These are phyloP conservation scores for Somion occarium DNA, from an alignment of 1,284 basidiomycete species.

Conservation along the genomic window DNA sequence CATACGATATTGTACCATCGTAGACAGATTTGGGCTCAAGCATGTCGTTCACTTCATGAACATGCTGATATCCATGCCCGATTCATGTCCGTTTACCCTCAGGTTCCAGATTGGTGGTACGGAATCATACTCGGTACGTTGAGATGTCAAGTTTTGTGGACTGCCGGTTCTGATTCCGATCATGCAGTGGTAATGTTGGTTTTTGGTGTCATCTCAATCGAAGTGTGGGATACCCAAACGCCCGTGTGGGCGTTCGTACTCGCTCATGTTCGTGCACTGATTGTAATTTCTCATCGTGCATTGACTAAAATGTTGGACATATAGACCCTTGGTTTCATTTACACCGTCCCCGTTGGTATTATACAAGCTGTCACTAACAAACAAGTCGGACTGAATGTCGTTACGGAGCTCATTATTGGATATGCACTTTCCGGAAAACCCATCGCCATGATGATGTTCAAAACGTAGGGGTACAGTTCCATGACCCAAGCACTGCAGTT, in stretches of 20 bases:
- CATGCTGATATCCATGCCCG: conserved; percentile 85
- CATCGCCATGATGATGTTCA: conserved; percentile 62
- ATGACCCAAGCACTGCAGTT: conserved; percentile 44
- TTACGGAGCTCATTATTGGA: conserved; percentile 46
- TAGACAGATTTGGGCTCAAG: conserved; percentile 66
- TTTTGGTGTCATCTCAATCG: conserved; percentile 64
- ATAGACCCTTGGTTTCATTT: conserved; percentile 36
- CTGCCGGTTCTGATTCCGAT: not conserved
- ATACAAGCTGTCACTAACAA: conserved; percentile 62
- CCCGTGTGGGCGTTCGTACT: conserved; percentile 58
- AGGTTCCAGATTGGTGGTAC: conserved; percentile 76
- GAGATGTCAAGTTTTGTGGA: not conserved
- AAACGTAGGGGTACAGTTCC: conserved; percentile 41
- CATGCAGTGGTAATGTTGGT: conserved; percentile 40
- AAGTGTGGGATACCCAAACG: conserved; percentile 63
- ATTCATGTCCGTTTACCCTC: conserved; percentile 73
- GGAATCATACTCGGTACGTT: conserved; percentile 35
- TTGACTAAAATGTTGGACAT: conserved; percentile 11
- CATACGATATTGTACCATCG: conserved; percentile 83
- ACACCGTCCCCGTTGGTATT: conserved; percentile 64
- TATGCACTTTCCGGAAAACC: conserved; percentile 46
- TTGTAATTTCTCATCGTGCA: conserved; percentile 25
- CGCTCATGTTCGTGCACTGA: conserved; percentile 22
- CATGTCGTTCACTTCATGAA: conserved; percentile 58
- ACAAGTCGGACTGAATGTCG: conserved; percentile 53